Conservation (phyloP, 1,284 basidiomycete species). For the Cryptococcus sp. region DNA sequence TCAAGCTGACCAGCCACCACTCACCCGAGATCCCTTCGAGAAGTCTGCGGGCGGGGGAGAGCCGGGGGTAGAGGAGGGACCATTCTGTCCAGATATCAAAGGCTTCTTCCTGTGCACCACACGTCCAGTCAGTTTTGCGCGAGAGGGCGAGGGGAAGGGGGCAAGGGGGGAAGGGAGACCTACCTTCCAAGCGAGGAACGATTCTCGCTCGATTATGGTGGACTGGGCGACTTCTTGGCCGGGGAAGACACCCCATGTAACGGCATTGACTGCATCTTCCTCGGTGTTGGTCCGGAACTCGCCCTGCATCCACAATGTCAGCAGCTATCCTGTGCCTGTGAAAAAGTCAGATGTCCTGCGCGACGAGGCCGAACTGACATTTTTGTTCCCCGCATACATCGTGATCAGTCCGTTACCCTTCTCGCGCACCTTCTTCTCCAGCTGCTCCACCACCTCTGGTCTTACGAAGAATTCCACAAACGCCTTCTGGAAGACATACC, state of each 20-base stretch:
- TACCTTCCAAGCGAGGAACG: constrained; percentile 97
- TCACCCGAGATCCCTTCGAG: constrained; percentile 68
- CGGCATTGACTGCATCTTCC: constrained; percentile 91
- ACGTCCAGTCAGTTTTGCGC: not conserved
- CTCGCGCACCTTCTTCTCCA: constrained; percentile 61
- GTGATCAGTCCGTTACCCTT: constrained; percentile 65
- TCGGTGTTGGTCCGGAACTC: constrained; percentile 90
- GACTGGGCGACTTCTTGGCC: constrained; percentile 97
- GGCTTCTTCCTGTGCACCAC: constrained; percentile 73
- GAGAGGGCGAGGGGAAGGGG: not conserved
- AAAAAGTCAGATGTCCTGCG: not conserved
- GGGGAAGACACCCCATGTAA: constrained; percentile 99
- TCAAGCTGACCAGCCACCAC: constrained; percentile 87
- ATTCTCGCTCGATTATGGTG: constrained; percentile 94
- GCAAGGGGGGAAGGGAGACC: constrained; percentile 21
- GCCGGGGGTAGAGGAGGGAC: constrained; percentile 79
- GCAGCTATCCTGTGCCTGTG: not conserved
- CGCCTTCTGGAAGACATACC: constrained; percentile 95
- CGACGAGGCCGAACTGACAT: constrained; percentile 59
- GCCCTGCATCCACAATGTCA: constrained; percentile 54
- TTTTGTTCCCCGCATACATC: constrained; percentile 77
- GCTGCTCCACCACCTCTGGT: constrained; percentile 60
- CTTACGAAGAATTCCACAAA: constrained; percentile 94
- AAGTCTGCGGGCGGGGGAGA: constrained; percentile 66
- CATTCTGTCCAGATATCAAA: constrained; percentile 96